A percentile compares a stretch with the other conserved stretches of the same genome.
phyloP scores from a whole-genome alignment of 306 rosid species.

The Urtica urens region DNA sequence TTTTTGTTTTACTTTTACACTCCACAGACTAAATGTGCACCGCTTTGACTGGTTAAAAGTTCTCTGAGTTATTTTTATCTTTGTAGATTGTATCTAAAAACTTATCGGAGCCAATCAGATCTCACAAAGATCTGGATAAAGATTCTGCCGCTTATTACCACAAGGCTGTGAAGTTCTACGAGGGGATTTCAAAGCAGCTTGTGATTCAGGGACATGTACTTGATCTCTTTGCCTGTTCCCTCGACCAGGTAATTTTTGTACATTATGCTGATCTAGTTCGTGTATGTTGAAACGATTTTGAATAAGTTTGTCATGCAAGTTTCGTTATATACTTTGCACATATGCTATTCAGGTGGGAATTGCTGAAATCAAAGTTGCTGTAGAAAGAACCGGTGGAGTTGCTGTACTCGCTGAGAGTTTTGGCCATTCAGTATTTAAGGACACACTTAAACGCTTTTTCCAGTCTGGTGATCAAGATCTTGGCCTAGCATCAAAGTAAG shows the following conservation, averaged over 20 bases:
- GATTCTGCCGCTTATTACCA: conserved; percentile 85
- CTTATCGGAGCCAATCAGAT: conserved; percentile 90
- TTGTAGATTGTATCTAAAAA: conserved; percentile 78
- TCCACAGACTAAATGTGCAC: conserved; percentile 2
- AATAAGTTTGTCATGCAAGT: too few relatives aligned
- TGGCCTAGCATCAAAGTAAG: conserved; percentile 84
- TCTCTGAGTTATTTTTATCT: conserved; percentile 19
- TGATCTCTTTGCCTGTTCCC: conserved; percentile 95
- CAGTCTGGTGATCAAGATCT: conserved; percentile 67
- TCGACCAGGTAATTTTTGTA: conserved; percentile 70
- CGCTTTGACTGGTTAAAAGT: conserved; percentile 7
- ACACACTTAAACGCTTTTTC: conserved; percentile 72
- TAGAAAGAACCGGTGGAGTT: conserved; percentile 92
- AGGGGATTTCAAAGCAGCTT: conserved; percentile 90
- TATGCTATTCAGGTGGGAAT: conserved; percentile 66
- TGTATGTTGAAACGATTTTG: too few relatives aligned
- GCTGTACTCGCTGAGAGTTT: conserved; percentile 97
- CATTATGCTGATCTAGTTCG: too few relatives aligned
- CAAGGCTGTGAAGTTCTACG: conserved; percentile 82
- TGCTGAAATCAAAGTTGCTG: conserved; percentile 91
- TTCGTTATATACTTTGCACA: neutral
- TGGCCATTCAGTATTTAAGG: conserved; percentile 86
- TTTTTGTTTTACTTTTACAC: neutral
- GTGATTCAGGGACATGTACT: conserved; percentile 95
- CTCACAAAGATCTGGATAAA: conserved; percentile 97